A percentile compares a stretch with the other conserved stretches of the same genome.
Evolutionary conservation across 2,329 filamentous ascomycete genomes (phyloP).

Genomic region (Penicillium digitatum): DNA sequence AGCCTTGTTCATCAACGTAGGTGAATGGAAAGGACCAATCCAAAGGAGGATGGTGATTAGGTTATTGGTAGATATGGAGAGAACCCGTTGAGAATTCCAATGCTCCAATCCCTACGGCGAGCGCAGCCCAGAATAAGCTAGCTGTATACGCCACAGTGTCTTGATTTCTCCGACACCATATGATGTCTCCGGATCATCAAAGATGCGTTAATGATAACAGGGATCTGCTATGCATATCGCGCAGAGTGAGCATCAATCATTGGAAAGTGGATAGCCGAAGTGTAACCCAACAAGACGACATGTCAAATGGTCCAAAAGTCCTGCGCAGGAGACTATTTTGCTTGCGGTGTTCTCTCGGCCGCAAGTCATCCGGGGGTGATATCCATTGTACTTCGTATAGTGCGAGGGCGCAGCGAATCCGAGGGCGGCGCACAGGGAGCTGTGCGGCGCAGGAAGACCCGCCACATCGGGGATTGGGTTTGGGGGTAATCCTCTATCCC

Average conservation of each 20-base stretch:
- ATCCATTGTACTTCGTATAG: constrained; percentile 2
- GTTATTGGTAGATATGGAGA: not conserved
- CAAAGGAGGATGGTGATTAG: not conserved
- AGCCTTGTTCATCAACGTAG: constrained; percentile 4
- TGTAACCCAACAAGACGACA: not conserved
- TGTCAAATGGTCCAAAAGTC: not conserved
- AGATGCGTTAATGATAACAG: constrained; percentile 19
- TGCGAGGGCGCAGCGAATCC: constrained; percentile 14
- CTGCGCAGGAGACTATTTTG: constrained; percentile 1
- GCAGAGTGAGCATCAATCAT: constrained; percentile 3
- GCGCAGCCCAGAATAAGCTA: not conserved
- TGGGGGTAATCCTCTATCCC: constrained; percentile 10
- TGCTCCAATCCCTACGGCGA: not conserved
- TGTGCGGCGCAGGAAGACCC: constrained; percentile 17
- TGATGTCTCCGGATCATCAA: not conserved
- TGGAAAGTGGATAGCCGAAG: constrained; percentile 6
- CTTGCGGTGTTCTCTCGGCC: not conserved
- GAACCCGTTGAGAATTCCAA: not conserved
- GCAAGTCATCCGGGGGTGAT: constrained; percentile 2
- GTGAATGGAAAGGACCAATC: not conserved
- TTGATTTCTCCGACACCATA: not conserved
- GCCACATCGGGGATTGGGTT: constrained; percentile 16
- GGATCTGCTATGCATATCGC: constrained; percentile 19
- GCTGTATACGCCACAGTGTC: not conserved
- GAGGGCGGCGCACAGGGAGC: constrained; percentile 3